Evolutionary conservation across 176 grass and related monocot genomes (phyloP).

Genomic region (Themeda triandra): DNA sequence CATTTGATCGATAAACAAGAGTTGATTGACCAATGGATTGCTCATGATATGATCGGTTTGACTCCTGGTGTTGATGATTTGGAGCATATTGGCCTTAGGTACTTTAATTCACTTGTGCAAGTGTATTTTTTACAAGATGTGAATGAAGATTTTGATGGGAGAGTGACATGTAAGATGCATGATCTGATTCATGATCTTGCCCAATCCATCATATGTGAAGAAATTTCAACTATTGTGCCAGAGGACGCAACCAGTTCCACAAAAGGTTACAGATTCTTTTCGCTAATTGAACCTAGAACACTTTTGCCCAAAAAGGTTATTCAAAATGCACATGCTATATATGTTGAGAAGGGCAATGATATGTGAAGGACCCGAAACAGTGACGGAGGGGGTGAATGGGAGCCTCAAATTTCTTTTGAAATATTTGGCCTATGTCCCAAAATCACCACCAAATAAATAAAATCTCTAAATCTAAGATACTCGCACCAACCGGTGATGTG

Average conservation of each 20-base stretch:
- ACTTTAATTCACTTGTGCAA: constrained; percentile 2
- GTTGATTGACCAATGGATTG: neutral
- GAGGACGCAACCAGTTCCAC: neutral
- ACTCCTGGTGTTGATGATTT: too few relatives aligned
- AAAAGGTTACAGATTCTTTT: neutral
- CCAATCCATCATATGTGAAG: neutral
- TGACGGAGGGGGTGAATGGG: too few relatives aligned
- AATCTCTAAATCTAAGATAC: too few relatives aligned
- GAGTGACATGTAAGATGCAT: neutral
- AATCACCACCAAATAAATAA: too few relatives aligned
- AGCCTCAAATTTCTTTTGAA: too few relatives aligned
- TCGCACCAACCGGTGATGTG: too few relatives aligned
- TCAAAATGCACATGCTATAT: constrained; percentile 17
- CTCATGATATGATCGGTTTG: neutral
- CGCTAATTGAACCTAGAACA: neutral
- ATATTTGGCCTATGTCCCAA: too few relatives aligned
- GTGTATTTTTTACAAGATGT: neutral
- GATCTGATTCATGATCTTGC: neutral
- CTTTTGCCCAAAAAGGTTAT: neutral
- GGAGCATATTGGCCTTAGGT: neutral
- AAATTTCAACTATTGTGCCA: neutral
- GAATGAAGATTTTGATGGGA: neutral
- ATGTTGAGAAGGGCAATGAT: neutral
- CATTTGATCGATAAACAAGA: neutral
- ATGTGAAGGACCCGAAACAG: too few relatives aligned